Evolutionary conservation across 2,329 filamentous ascomycete genomes (phyloP).

Genomic region (Xylaria sp.): DNA sequence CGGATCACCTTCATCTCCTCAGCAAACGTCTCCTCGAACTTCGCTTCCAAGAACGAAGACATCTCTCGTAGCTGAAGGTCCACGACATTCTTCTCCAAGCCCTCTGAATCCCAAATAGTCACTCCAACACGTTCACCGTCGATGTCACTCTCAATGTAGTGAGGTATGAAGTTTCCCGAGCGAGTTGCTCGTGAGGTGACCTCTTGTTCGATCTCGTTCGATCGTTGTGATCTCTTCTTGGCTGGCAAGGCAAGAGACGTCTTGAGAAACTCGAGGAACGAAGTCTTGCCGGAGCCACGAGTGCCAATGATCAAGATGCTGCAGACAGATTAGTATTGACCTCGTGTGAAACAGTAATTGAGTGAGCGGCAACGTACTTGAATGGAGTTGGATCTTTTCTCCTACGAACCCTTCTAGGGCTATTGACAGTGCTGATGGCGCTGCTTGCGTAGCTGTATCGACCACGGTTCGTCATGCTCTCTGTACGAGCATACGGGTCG

Average conservation of each 20-base stretch:
- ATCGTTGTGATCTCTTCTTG: constrained; percentile 61
- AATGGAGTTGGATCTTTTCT: constrained; percentile 97
- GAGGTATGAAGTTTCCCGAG: constrained; percentile 71
- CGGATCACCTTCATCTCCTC: constrained; percentile 98
- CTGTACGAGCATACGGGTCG: constrained; percentile 75
- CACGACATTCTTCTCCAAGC: constrained; percentile 88
- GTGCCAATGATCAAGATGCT: constrained; percentile 90
- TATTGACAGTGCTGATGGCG: constrained; percentile 86
- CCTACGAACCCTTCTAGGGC: constrained; percentile 81
- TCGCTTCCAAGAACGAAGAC: constrained; percentile 87
- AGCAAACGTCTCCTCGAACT: constrained; percentile 95
- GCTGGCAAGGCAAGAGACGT: constrained; percentile 76
- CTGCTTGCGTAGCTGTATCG: constrained; percentile 95
- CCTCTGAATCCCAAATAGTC: constrained; percentile 94
- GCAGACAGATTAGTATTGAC: constrained; percentile 18
- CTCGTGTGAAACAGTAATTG: neutral
- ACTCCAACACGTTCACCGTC: constrained; percentile 86
- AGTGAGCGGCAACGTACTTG: constrained; percentile 64
- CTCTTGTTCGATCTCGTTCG: constrained; percentile 49
- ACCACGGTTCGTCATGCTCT: constrained; percentile 95
- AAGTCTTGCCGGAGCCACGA: constrained; percentile 85
- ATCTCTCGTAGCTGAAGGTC: constrained; percentile 92
- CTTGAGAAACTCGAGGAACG: constrained; percentile 92
- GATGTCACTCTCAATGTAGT: constrained; percentile 91
- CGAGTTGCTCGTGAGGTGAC: constrained; percentile 48